phyloP scores from a whole-genome alignment of 2,329 filamentous ascomycete species.

The Aspergillus bombycis region DNA sequence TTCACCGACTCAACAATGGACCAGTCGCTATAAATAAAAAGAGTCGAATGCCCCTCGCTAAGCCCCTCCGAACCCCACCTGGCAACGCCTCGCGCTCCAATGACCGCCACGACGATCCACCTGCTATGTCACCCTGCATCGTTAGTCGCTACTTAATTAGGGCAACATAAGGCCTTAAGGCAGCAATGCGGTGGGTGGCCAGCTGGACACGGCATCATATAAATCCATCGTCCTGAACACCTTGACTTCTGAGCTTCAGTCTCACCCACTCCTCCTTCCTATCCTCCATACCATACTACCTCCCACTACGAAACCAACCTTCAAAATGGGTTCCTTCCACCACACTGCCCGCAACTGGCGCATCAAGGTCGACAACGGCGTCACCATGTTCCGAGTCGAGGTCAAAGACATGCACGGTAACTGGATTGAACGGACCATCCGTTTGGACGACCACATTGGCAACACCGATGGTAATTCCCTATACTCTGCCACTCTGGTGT shows the following conservation, averaged over 20 bases:
- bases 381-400: conserved; percentile 14
- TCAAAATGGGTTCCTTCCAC: conserved; percentile 23
- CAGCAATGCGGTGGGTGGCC: conserved; percentile 3
- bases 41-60: not conserved
- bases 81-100: not conserved
- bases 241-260: not conserved
- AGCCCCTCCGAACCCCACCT: conserved; percentile 4
- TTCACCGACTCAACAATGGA: not conserved
- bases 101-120: not conserved
- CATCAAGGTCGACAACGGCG: conserved; percentile 14
- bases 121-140: conserved; percentile 2
- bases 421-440: conserved; percentile 12
- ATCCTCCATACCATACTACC: too few species aligned
- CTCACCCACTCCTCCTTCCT: not conserved
- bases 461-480: conserved; percentile 19
- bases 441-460: conserved; percentile 23
- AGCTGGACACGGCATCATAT: not conserved
- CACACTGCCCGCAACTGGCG: conserved; percentile 16
- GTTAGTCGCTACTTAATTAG: not conserved
- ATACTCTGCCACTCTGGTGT: not conserved
- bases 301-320: not conserved
- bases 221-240: not conserved
- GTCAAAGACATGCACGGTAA: conserved; percentile 13
- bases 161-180: not conserved
- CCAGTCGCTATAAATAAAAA: not conserved